Evolutionary conservation across 257 asterid species (phyloP).

Genomic region (Przewalskia tangutica): DNA sequence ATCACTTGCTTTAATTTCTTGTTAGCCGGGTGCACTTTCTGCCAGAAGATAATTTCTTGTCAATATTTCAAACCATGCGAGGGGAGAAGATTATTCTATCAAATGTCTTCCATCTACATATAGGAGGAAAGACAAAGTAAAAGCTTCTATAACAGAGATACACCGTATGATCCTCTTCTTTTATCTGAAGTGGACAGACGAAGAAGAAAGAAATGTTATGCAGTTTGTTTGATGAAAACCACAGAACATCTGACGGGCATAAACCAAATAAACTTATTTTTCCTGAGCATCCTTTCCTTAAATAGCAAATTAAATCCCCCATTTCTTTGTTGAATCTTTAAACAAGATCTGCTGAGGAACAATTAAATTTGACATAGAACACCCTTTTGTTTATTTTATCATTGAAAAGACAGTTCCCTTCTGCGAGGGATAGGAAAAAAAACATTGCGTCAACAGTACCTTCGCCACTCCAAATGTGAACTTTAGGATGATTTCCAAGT

Average conservation of each 20-base stretch:
- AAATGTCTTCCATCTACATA: neutral
- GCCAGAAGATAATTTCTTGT: neutral
- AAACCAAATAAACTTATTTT: neutral
- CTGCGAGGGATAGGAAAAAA: neutral
- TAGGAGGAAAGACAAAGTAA: neutral
- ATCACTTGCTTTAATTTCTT: neutral
- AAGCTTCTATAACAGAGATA: neutral
- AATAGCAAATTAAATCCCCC: neutral
- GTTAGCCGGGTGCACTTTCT: neutral
- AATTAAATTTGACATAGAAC: neutral
- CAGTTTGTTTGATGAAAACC: neutral
- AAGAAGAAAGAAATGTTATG: neutral
- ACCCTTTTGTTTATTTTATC: neutral
- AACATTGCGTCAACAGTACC: constrained; percentile 29
- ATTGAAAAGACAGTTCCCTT: neutral
- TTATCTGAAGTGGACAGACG: neutral
- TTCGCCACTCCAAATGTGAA: constrained; percentile 70
- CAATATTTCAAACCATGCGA: neutral
- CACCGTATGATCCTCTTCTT: neutral
- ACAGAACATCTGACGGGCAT: neutral
- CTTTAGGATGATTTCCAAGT: constrained; percentile 51
- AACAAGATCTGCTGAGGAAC: neutral
- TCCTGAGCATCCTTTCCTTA: neutral
- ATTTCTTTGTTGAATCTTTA: neutral
- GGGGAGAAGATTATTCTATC: neutral